Evolutionary conservation across 2,329 filamentous ascomycete species (phyloP), one percentile per base, ranked within the genome.

Genomic region (Pseudopithomyces maydicus): DNA sequence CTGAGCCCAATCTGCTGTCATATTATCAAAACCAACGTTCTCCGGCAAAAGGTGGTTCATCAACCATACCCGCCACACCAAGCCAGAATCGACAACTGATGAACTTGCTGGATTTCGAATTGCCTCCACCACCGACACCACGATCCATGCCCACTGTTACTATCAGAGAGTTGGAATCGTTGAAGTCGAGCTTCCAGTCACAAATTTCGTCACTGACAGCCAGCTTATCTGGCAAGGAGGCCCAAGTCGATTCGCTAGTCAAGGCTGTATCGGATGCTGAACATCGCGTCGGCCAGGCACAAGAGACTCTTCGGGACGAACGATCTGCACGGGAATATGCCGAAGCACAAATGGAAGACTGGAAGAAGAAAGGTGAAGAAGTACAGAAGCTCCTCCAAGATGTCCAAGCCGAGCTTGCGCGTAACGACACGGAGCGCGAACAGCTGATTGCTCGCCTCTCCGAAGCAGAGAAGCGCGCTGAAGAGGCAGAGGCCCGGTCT

Each of bases 141-240:
- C 88, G 94, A 59, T 97, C 92, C 54, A 85, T 98, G 36, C 95
- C 95, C 0, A 91, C 89, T 8, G 90, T 98, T 65, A 97, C 93
- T 1, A 91, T 95, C 1, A 88, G 95, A 33, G 95, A 99, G 78
- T 82, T 98, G 2, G 95, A 99, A 73, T 91, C 90, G 14, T 82
- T 98, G 58, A 98, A 98, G 75, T 97, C 93, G 0, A 85, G 85
- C 22, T 96, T 96, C 68, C 83, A 96, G 50, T 96, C 93, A 0
- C 91, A 98, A 73, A 96, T 99, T 57, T 96, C 92, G 60, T 92
- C 90, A n/a, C 85, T 99, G 17, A 95, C 91, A 71, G 95, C 95
- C 2, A 94, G 91, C 10, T 82, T 99, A 10, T 93, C 89, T 67
- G 95, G 95, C 47, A 96, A 95, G 70, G 94, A 98, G 73, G 94